A percentile compares a stretch with the other conserved stretches of the same genome.
phyloP scores from a whole-genome alignment of 352 stramenopile genomes.

The Globisporangium perplexum region DNA sequence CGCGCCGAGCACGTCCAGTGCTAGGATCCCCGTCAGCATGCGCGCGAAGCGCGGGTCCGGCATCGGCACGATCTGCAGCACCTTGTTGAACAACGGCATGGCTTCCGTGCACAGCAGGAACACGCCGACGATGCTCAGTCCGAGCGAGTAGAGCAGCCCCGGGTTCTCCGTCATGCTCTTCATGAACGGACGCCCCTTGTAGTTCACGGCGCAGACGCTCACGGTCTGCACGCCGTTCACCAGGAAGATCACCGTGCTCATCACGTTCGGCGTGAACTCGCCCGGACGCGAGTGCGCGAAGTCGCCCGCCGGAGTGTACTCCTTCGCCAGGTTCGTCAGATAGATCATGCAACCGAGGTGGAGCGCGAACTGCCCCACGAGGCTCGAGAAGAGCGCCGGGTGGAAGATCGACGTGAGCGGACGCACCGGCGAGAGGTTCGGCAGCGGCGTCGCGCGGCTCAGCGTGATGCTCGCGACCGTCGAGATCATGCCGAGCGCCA shows the following conservation, averaged over 20 bases:
- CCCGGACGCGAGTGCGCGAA: conserved; percentile 70
- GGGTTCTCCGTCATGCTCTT: conserved; percentile 96
- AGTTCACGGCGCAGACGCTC: conserved; percentile 99
- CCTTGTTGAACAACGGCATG: conserved; percentile 90
- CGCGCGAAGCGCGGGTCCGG: conserved; percentile 82
- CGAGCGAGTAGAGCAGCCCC: conserved; percentile 91
- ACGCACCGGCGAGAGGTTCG: conserved; percentile 89
- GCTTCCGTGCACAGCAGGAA: conserved; percentile 91
- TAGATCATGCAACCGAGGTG: conserved; percentile 94
- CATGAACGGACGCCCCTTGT: conserved; percentile 98
- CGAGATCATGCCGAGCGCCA: conserved; percentile 84
- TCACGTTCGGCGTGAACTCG: conserved; percentile 96
- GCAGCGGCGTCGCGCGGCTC: conserved; percentile 91
- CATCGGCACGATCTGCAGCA: conserved; percentile 91
- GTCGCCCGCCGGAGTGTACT: conserved; percentile 85
- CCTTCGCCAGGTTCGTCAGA: conserved; percentile 87
- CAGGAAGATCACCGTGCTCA: conserved; percentile 99
- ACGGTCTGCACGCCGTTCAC: conserved; percentile 92
- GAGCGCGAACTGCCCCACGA: conserved; percentile 94
- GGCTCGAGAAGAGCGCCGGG: conserved; percentile 89
- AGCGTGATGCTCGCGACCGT: conserved; percentile 81
- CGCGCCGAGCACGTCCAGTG: conserved; percentile 79
- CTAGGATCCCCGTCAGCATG: conserved; percentile 72
- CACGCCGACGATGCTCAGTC: conserved; percentile 78
- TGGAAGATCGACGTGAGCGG: conserved; percentile 96